Evolutionary conservation across 192 early-diverging fungal genomes (phyloP), one percentile per base, ranked within the genome.

Genomic region (Coemansia furcata): DNA sequence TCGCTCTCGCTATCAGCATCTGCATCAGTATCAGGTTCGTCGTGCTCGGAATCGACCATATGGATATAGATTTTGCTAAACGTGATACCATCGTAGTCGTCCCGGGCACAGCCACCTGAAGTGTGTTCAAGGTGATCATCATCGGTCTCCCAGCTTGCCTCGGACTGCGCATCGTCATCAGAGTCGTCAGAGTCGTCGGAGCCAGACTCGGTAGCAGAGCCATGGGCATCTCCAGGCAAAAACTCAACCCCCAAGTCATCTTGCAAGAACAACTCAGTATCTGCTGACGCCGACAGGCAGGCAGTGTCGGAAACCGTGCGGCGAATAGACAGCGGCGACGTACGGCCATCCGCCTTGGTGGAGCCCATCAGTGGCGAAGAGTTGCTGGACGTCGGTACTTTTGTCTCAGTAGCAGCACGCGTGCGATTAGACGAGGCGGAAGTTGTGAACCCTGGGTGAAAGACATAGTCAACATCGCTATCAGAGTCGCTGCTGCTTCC

Each of bases 291-390:
- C 19, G 50, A 26, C 26, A 54, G 6, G 46, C 62, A 73, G 2
- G 72, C 52, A 4, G 57, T 57, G 8, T 73, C 71, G 6, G 76
- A 69, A 43, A 61, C 60, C 3, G 66, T 63, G 50, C 76, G 76
- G 32, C 47, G 69, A 44, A 71, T 63, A 54, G 65, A 29, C 9
- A 66, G 62, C 36, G 64, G 65, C 23, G 65, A 57, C 35, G 36
- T 26, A 19, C 33, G 4, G 33, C 30, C 33, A 8, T 37, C 35
- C 8, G 60, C 36, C 4, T 50, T 30, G 23, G 46, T 21, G 32
- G 39, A 19, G n/a, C 44, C 29, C 69, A 67, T 62, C 7, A 64
- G 32, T n/a, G 74, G 60, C 19, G 74, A 71, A 6, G 74, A 77
- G 6, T 30, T 46, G 61, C 57, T 63, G 26, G 69, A 77, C 1